phyloP scores from a whole-genome alignment of 306 rosid species.

The Cucurbita maxima region DNA sequence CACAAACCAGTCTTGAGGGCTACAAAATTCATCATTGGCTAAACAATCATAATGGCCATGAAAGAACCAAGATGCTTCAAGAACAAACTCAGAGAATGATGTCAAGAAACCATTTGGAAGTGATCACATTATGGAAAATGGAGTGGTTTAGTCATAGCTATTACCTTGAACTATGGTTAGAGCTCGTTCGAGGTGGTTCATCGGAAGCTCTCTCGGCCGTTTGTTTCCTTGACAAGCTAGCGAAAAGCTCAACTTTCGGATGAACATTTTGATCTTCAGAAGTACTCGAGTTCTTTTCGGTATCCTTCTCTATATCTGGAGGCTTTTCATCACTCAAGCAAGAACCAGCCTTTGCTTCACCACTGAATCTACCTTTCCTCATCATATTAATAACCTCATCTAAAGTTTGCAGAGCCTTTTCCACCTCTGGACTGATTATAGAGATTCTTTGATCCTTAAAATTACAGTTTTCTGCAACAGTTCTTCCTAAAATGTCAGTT shows the following conservation, averaged over 20 bases:
- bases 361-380: conserved; percentile 25
- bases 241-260: conserved; percentile 10
- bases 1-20: not conserved
- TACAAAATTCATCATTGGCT: not conserved
- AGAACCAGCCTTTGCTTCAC: conserved; percentile 19
- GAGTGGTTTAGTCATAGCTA: not conserved
- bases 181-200: conserved; percentile 13
- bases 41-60: not conserved
- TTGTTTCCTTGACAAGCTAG: conserved; percentile 13
- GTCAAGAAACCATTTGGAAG: not conserved
- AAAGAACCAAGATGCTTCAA: not conserved
- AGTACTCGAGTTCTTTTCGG: conserved; percentile 13
- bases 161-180: conserved; percentile 39
- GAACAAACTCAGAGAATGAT: not conserved
- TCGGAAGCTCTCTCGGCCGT: conserved; percentile 14
- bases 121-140: not conserved
- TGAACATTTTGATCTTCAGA: conserved; percentile 10
- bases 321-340: conserved; percentile 15
- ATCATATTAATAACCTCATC: conserved; percentile 50
- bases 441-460: conserved; percentile 20
- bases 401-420: conserved; percentile 58
- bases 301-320: conserved; percentile 14
- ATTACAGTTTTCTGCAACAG: conserved; percentile 10
- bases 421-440: conserved; percentile 46
- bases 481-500: conserved; percentile 7